Evolutionary conservation across 352 stramenopile genomes (phyloP).

Genomic region (Peronospora farinosa): DNA sequence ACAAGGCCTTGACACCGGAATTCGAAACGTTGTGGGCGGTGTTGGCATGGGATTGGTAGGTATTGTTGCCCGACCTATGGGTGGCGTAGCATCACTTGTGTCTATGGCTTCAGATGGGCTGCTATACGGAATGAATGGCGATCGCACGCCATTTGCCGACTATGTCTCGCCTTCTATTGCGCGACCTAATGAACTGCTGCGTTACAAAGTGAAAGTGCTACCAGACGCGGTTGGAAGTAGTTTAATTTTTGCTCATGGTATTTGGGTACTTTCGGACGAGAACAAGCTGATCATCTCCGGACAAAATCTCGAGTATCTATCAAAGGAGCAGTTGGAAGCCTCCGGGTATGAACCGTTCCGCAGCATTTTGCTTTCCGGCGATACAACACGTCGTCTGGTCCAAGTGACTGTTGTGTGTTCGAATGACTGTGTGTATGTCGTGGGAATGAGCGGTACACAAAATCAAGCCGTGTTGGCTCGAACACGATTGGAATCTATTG

Average conservation of each 20-base stretch:
- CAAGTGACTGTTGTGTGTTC: conserved; percentile 49
- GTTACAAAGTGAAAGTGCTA: conserved; percentile 75
- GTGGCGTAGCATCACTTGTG: conserved; percentile 68
- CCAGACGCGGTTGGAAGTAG: conserved; percentile 36
- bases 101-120: conserved; percentile 73
- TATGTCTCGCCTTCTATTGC: conserved; percentile 37
- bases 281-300: conserved; percentile 17
- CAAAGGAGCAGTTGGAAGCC: conserved; percentile 13
- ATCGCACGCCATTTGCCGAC: conserved; percentile 31
- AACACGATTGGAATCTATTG: conserved; percentile 40
- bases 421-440: conserved; percentile 44
- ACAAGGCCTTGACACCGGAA: conserved; percentile 49
- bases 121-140: conserved; percentile 49
- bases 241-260: conserved; percentile 58
- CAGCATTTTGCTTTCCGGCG: conserved; percentile 29
- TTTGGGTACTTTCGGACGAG: conserved; percentile 43
- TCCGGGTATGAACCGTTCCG: conserved; percentile 26
- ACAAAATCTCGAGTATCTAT: conserved; percentile 27
- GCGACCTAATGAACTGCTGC: conserved; percentile 57
- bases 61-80: conserved; percentile 70
- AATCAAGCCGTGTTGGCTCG: conserved; percentile 43
- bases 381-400: conserved; percentile 26
- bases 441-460: conserved; percentile 36
- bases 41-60: conserved; percentile 76
- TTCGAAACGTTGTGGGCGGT: conserved; percentile 61